Conservation (phyloP, 257 asterid species). For the Solanum bulbocastanum region DNA sequence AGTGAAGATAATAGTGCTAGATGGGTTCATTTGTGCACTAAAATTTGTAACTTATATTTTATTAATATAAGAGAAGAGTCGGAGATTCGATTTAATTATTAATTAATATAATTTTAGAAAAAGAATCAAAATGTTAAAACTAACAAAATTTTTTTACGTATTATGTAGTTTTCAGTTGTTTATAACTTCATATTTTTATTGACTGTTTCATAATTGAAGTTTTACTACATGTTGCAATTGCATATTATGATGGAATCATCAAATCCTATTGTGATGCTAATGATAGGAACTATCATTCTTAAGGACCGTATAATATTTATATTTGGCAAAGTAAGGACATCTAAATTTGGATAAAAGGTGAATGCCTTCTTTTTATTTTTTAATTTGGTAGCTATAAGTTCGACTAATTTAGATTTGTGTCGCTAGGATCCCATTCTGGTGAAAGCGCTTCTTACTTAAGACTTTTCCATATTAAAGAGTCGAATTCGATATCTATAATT, state of each 20-base stretch:
- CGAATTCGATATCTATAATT: too few relatives aligned
- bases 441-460: fast-evolving
- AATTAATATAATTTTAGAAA: background rate
- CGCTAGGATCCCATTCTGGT: background rate
- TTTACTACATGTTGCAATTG: background rate
- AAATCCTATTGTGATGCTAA: background rate
- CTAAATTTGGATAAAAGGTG: background rate
- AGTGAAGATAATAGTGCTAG: background rate
- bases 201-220: background rate
- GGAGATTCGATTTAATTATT: background rate
- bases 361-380: background rate
- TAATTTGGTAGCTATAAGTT: background rate
- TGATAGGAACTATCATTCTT: background rate
- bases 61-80: background rate
- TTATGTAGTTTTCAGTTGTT: background rate
- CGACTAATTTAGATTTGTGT: too few relatives aligned
- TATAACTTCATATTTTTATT: background rate
- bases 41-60: background rate
- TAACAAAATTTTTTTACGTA: background rate
- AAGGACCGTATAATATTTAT: background rate
- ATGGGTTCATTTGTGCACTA: background rate
- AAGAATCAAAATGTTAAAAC: background rate
- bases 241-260: background rate
- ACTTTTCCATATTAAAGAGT: too few relatives aligned
- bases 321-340: background rate